Evolutionary conservation across 2,329 filamentous ascomycete species (phyloP).

Genomic region (Fusarium caatingaense): DNA sequence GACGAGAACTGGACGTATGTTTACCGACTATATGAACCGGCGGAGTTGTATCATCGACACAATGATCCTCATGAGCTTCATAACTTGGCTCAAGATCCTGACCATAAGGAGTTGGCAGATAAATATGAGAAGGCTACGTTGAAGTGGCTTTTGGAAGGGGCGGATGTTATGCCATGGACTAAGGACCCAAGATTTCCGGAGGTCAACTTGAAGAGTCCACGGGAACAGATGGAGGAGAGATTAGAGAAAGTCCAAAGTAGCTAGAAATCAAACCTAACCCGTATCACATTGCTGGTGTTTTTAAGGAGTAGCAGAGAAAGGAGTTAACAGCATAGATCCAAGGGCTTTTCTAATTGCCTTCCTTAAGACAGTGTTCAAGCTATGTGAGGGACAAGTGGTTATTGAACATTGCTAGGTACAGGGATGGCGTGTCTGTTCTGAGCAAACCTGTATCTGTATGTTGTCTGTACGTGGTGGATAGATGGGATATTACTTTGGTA

Average conservation of each 20-base stretch:
- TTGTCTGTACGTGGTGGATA: no score
- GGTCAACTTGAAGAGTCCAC: slow-evolving; percentile 6
- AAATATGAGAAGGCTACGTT: slow-evolving; percentile 49
- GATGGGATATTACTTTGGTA: no score
- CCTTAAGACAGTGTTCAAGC: no score
- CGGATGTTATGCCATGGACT: slow-evolving; percentile 52
- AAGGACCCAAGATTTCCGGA: slow-evolving; percentile 52
- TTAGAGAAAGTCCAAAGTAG: slow-evolving; percentile 21
- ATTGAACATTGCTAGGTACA: no score
- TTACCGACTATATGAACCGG: slow-evolving; percentile 58
- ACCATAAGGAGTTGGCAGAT: slow-evolving; percentile 38
- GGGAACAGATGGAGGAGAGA: slow-evolving; percentile 40
- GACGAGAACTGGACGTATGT: slow-evolving; percentile 56
- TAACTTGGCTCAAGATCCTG: slow-evolving; percentile 51
- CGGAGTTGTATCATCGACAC: slow-evolving; percentile 56
- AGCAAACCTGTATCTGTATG: no score
- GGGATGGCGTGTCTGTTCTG: no score
- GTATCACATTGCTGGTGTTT: no score
- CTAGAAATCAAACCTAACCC: no score
- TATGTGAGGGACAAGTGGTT: no score
- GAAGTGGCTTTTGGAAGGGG: slow-evolving; percentile 52
- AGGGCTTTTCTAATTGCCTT: no score
- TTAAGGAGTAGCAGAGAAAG: no score
- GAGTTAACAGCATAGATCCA: no score
- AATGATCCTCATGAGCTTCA: slow-evolving; percentile 54